These are phyloP conservation scores for Cicer yamashitae DNA, from an alignment of 306 rosid species.

Conservation along the genomic window DNA sequence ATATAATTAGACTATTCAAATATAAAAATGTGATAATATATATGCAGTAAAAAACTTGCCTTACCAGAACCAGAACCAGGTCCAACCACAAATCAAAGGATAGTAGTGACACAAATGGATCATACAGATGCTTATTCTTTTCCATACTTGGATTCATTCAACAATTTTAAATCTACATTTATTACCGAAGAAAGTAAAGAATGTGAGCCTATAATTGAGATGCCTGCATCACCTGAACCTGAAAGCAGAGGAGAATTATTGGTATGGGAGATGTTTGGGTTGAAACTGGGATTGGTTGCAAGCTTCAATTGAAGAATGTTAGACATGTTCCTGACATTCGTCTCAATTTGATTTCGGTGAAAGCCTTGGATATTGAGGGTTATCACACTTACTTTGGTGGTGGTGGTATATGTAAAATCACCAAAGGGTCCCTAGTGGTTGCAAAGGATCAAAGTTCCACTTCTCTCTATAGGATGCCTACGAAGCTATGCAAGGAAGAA, in stretches of 20 bases:
- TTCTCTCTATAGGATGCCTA: too few relatives aligned
- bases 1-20: not conserved
- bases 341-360: too few relatives aligned
- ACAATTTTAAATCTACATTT: not conserved
- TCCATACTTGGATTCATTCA: not conserved
- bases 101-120: not conserved
- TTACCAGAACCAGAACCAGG: constrained; percentile 53
- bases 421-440: too few relatives aligned
- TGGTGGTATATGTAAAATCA: too few relatives aligned
- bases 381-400: too few relatives aligned
- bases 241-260: not conserved
- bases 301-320: too few relatives aligned
- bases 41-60: constrained; percentile 51
- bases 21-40: not conserved
- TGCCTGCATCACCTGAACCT: constrained; percentile 52
- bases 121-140: not conserved
- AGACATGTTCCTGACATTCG: too few relatives aligned
- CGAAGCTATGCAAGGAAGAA: too few relatives aligned
- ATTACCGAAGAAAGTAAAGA: not conserved
- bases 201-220: constrained; percentile 64
- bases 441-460: too few relatives aligned
- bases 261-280: too few relatives aligned
- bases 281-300: too few relatives aligned
- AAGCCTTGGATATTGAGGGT: too few relatives aligned
- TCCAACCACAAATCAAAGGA: not conserved